Percentiles rank a stretch among this genome's conserved stretches.
These are phyloP conservation scores for Mycotypha africana DNA, from an alignment of 371 early-diverging fungal genomes.

Conservation along the genomic window DNA sequence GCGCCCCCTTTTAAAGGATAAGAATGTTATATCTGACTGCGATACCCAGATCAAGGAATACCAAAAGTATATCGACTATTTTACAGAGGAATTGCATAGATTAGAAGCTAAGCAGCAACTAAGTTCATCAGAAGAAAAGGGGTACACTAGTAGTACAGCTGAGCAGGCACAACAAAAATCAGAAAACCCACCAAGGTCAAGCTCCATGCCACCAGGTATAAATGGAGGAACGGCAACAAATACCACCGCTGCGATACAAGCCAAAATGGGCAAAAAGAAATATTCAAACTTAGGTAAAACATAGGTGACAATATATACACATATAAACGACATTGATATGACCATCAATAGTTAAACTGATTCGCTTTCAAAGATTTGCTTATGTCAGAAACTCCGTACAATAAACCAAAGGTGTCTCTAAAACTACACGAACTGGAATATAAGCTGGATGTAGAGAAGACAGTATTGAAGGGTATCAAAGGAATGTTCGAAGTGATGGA, in stretches of 20 bases:
- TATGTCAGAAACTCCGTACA: slow-evolving; percentile 72
- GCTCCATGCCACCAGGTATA: too few species aligned
- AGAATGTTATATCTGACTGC: slow-evolving; percentile 67
- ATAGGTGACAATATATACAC: not conserved
- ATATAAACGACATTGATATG: too few species aligned
- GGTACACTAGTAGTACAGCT: too few species aligned
- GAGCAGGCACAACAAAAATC: slow-evolving; percentile 1
- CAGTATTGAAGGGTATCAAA: slow-evolving; percentile 72
- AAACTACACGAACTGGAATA: slow-evolving; percentile 80
- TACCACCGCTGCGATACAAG: not conserved
- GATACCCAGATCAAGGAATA: slow-evolving; percentile 75
- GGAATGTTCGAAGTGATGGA: slow-evolving; percentile 49
- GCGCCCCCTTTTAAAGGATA: slow-evolving; percentile 63
- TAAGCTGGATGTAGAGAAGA: slow-evolving; percentile 88
- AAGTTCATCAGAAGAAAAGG: slow-evolving; percentile 15
- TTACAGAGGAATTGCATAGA: slow-evolving; percentile 65
- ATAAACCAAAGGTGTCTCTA: slow-evolving; percentile 79
- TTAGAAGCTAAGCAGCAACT: slow-evolving; percentile 39
- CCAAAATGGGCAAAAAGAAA: slow-evolving; percentile 18
- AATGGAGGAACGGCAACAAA: too few species aligned
- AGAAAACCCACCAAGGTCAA: slow-evolving; percentile 18
- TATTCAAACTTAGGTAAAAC: slow-evolving; percentile 51
- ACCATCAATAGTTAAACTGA: too few species aligned
- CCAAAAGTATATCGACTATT: slow-evolving; percentile 77
- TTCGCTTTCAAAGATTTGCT: slow-evolving; percentile 47